Evolutionary conservation across 257 asterid genomes (phyloP), one percentile per base, ranked within the genome.

Genomic region (Capsicum pubescens): DNA sequence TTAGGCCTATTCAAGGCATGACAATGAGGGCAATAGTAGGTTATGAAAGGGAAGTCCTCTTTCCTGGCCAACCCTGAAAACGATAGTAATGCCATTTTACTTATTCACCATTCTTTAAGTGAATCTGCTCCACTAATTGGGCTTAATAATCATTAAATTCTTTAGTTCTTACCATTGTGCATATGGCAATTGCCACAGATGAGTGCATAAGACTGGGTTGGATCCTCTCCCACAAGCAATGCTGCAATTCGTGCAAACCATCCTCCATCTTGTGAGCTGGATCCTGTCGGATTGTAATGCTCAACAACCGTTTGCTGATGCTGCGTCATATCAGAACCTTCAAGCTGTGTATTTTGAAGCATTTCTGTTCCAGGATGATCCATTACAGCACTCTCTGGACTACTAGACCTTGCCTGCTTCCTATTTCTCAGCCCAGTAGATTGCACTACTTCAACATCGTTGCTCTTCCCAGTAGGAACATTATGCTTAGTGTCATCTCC

Each of bases 21-120:
- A 91, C 99, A 95, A 87, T 91, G 98, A 13, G 98, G 97, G 89
- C 99, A 94, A 84, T 93, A 94, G 92, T 95, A 94, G 44, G 98
- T 91, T 50, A 94, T 87, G 64, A 86, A 93, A 0, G 97, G 96
- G 74, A 87, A 90, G 60, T 95, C 99, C 84, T 95, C 99, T 89
- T 91, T 94, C 91, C 98, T 91, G 9, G 93, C 98, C 15, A 95
- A 93, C 82, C 99, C 98, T 95, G 92, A 83, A 89, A 82, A 77
- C 54, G 82, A 77, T 26, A 77, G 82, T 54, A 54, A 77, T 14
- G 82, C 15, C 48, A 77, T 54, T 26, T 26, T 77, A 55, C 64
- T 54, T 77, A 54, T 77, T 54, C 46, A 77, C 15, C 64, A 77
- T 26, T 14, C 82, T 52, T 77, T 2, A 54, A 15, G 6, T 77